These are phyloP conservation scores for Calvatia gigantea DNA, from an alignment of 768 basidiomycete species.

Conservation along the genomic window DNA sequence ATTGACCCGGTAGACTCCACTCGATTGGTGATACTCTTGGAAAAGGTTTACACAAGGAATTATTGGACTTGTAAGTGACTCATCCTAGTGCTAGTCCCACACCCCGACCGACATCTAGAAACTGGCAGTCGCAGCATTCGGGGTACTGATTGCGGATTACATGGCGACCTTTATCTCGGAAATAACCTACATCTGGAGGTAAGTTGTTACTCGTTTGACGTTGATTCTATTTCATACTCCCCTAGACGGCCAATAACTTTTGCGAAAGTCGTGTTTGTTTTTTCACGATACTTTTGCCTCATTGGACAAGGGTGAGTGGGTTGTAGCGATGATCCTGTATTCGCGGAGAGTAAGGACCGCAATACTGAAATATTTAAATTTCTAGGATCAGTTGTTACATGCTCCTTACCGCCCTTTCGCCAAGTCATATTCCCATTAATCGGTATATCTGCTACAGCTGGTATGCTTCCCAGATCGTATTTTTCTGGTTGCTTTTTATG, in stretches of 20 bases:
- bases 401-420: neutral
- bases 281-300: slow-evolving; percentile 17
- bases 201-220: neutral
- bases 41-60: neutral
- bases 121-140: neutral
- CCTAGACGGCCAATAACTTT: slow-evolving; percentile 3
- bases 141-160: slow-evolving; percentile 1
- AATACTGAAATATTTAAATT: too few relatives aligned
- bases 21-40: neutral
- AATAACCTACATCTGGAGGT: slow-evolving; percentile 6
- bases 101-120: neutral
- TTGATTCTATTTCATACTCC: neutral
- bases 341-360: too few relatives aligned
- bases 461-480: slow-evolving; percentile 16
- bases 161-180: neutral
- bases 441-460: slow-evolving; percentile 1
- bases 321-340: too few relatives aligned
- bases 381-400: slow-evolving; percentile 4
- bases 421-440: slow-evolving; percentile 10
- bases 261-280: slow-evolving; percentile 9
- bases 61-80: slow-evolving; percentile 2
- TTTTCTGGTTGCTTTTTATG: slow-evolving; percentile 14
- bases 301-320: slow-evolving; percentile 14
- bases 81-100: neutral
- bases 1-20: neutral